phyloP scores from a whole-genome alignment of 2,329 filamentous ascomycete species.

The Lasiodiplodia hormozganensis region DNA sequence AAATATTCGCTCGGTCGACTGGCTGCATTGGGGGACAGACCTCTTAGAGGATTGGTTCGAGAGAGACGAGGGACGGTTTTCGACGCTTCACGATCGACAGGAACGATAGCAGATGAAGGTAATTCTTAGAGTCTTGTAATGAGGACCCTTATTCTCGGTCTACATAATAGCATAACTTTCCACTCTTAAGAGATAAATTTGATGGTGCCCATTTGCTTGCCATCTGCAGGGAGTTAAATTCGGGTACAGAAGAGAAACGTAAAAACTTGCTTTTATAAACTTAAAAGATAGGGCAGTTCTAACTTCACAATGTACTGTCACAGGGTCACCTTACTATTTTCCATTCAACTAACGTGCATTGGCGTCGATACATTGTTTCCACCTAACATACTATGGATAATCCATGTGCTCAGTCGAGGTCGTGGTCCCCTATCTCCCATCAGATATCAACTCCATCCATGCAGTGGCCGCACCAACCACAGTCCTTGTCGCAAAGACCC shows the following conservation, averaged over 20 bases:
- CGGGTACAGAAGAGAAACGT: not conserved
- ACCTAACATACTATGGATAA: not conserved
- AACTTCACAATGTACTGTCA: too few species aligned
- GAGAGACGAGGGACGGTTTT: not conserved
- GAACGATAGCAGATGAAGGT: not conserved
- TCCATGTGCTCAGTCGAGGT: not conserved
- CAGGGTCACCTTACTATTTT: not conserved
- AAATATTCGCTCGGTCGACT: not conserved
- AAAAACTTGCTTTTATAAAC: not conserved
- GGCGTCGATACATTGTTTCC: not conserved
- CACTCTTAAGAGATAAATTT: not conserved
- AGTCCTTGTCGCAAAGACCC: constrained; percentile 6
- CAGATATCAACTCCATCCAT: not conserved
- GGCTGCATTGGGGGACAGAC: not conserved
- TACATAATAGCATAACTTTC: not conserved
- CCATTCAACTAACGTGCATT: not conserved
- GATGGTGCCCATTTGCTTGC: not conserved
- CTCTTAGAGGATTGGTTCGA: not conserved
- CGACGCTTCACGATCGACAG: not conserved
- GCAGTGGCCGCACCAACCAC: constrained; percentile 13
- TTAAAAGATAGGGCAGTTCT: too few species aligned
- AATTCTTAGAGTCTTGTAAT: not conserved
- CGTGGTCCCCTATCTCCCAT: not conserved
- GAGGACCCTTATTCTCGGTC: not conserved
- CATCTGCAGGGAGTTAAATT: not conserved